Percentiles rank a stretch among this genome's conserved stretches.
phyloP scores from a whole-genome alignment of 352 stramenopile species.

The Peronospora destructor region DNA sequence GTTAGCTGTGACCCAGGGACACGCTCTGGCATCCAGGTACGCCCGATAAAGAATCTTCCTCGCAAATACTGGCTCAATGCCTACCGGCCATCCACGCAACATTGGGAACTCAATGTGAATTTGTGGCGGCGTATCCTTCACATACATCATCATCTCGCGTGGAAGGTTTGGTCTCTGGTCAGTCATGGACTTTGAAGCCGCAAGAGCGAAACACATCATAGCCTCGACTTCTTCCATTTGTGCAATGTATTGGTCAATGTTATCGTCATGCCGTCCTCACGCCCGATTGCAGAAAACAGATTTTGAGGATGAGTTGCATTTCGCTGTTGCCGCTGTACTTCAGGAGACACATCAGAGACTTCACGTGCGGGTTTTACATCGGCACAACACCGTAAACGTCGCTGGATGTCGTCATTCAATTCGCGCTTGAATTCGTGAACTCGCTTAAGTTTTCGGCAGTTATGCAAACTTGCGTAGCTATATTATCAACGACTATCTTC shows the following conservation, averaged over 20 bases:
- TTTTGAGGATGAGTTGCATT: neutral
- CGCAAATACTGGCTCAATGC: slow-evolving; percentile 14
- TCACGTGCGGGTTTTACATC: neutral
- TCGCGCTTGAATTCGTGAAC: slow-evolving; percentile 10
- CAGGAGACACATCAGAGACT: slow-evolving; percentile 1
- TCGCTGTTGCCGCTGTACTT: slow-evolving; percentile 6
- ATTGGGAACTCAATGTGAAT: slow-evolving; percentile 21
- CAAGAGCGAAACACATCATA: slow-evolving; percentile 2
- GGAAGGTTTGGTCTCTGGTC: slow-evolving; percentile 2
- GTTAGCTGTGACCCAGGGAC: slow-evolving; percentile 13
- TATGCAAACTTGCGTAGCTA: neutral
- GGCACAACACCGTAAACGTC: neutral
- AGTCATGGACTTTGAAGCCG: neutral
- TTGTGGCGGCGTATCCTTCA: slow-evolving; percentile 5
- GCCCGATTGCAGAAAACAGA: neutral
- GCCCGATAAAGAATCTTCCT: slow-evolving; percentile 17
- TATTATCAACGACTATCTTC: neutral
- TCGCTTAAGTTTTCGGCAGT: neutral
- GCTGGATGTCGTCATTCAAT: slow-evolving; percentile 7
- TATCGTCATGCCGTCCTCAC: neutral
- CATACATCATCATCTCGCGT: slow-evolving; percentile 14
- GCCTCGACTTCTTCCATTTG: slow-evolving; percentile 8
- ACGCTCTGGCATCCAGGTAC: slow-evolving; percentile 14
- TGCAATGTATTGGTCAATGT: slow-evolving; percentile 22
- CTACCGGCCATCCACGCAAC: slow-evolving; percentile 19